Evolutionary conservation across 495 filamentous ascomycete species (phyloP).

Genomic region (Penicillium arizonense): DNA sequence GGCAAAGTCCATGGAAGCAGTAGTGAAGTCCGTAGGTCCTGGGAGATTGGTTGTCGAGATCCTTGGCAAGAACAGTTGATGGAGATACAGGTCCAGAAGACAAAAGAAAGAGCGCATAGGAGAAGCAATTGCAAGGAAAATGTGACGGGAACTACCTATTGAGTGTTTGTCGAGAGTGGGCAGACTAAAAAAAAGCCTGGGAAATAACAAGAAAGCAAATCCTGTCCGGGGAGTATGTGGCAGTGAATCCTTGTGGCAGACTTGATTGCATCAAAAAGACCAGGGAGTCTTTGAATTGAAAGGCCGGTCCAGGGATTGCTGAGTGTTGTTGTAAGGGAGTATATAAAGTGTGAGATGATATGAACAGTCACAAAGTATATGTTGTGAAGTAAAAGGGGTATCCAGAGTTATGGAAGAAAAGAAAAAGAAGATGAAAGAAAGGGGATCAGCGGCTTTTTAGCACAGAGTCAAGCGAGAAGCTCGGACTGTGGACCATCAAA

Average conservation of each 20-base stretch:
- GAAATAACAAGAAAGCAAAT: conserved; percentile 35
- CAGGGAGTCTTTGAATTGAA: conserved; percentile 14
- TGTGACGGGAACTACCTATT: conserved; percentile 48
- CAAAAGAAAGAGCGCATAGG: conserved; percentile 22
- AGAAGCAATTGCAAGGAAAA: conserved; percentile 26
- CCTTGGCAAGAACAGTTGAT: conserved; percentile 13
- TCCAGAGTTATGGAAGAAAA: conserved; percentile 25
- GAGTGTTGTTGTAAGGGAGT: conserved; percentile 6
- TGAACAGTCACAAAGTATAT: conserved; percentile 4
- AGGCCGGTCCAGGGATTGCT: conserved; percentile 31
- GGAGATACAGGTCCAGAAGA: conserved; percentile 25
- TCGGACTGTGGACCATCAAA: conserved; percentile 20
- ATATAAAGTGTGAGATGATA: conserved; percentile 7
- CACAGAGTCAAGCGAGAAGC: conserved; percentile 6
- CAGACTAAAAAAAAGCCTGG: conserved; percentile 38
- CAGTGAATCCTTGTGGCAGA: conserved; percentile 24
- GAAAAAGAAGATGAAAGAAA: conserved; percentile 9
- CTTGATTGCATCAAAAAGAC: conserved; percentile 18
- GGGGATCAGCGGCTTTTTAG: conserved; percentile 33
- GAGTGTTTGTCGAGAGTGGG: conserved; percentile 29
- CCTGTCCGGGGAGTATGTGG: conserved; percentile 37
- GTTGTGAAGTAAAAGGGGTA: conserved; percentile 14
- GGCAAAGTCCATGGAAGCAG: conserved; percentile 6
- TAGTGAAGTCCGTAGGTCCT: conserved; percentile 19
- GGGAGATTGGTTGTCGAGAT: conserved; percentile 15